Evolutionary conservation across 2,329 filamentous ascomycete species (phyloP), one percentile per base, ranked within the genome.

Genomic region (Diplocarpon mali): DNA sequence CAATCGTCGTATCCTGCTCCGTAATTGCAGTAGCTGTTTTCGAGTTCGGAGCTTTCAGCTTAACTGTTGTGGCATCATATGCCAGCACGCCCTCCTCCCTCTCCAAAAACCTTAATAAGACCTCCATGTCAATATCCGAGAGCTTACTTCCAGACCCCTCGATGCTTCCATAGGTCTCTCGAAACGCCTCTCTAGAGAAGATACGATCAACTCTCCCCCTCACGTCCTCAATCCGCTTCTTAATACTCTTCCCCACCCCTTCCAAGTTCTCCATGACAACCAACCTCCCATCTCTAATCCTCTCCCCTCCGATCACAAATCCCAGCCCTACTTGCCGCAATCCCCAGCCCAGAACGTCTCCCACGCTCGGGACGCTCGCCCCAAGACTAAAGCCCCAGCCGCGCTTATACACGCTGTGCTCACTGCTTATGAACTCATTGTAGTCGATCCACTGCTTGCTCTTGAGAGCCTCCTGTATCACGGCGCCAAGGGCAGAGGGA

Each of bases 1-100:
- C 88, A 50, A 95, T 85, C 1, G 85, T 83, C 4, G 71, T 69
- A 65, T 98, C 92, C 56, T 93, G 83, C 46, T 80, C 69, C 1
- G 84, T 85, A 52, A 96, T 81, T 1, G 64, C 58, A 1, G 60
- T 53, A 0, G 56, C 55, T 1, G 59, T 47, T 36, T 67, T 64
- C 41, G 76, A 70, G 2, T 69, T 67, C 0, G 72, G 61, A 0
- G 65, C 64, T 55, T 76, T 82, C 62, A 96, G 80, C 60, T 85
- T 89, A 54, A 98, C 73, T 0, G 80, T 85, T 52, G 78, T 65
- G 4, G 75, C 76, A 57, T 87, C 80, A 55, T 71, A 78, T 40
- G 66, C 69, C 29, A 79, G 65, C 32, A 71, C 54, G 6, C 67
- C 68, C 57, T 78, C 79, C 60, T 90, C 85, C 41, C 85, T 70